Base-by-base conservation (phyloP, 306 rosid species). In the Pueraria montana region DNA sequence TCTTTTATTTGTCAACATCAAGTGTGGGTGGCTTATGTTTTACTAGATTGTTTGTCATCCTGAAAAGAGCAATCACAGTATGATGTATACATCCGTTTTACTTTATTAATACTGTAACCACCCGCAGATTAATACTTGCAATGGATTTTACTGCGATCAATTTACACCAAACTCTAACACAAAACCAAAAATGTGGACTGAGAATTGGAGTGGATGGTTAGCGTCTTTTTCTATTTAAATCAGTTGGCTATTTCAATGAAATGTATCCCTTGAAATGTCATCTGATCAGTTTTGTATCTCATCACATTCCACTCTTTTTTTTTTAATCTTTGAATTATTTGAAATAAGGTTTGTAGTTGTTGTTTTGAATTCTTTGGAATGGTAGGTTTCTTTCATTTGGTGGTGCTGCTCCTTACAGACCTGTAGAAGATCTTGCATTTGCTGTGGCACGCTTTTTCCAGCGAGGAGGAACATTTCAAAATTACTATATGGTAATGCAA, bases 161-260 rank as follows among this genome's bases (percentile, higher is more conserved):
- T 96, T 92, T 82, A 87, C 90, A 72, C 98, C 99, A 61, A 96
- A 89, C 89, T 90, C 98, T 38, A 85, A 91, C 43, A 82, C 83
- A 45, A 96, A 90, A 75, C 99, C 99, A 24, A 96, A 94, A 86
- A 88, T 96, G 86, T 96, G 99, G 99, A 96, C 99, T 49, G 99
- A 96, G 89, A 91, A 91, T 87, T 96, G 95, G 95, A 88, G 79
- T 82, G 98, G 97, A 89, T 96, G 99, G 99, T 96, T 73, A 84
- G 89, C 48, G 4, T 78, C 53, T 64, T 70, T 83, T 67, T 63
- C 38, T 40, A 34, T 80, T 76, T 62, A 9, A 45, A 75, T 55
- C 49, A 23, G 14, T 78, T 40, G 52, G 46, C 74, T 58, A 52
- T 66, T 66, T 49, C 76, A 69, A 74, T 69, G 71, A 71, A 43